Base-by-base conservation (phyloP, 1,284 basidiomycete genomes). In the Tilletiopsis washingtonensis region DNA sequence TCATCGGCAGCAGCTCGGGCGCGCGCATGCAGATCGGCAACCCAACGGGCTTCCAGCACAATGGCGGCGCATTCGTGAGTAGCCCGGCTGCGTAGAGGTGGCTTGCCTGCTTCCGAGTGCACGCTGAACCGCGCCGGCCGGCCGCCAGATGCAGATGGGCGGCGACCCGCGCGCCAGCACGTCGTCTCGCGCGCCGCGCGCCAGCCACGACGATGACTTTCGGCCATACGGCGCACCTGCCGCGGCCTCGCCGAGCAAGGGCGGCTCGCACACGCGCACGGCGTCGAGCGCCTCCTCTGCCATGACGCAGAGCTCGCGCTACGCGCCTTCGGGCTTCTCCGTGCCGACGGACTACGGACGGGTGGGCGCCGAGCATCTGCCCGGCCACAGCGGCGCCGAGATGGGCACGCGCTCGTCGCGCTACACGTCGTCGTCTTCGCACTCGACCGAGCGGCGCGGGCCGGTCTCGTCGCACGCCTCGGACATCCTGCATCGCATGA, bases 401-500 rank as follows among this genome's bases (percentile, higher is more conserved):
- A n/a, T n/a, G n/a, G n/a, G n/a, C n/a, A n/a, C n/a, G n/a, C n/a
- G n/a, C n/a, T n/a, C n/a, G n/a, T n/a, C n/a, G n/a, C n/a, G n/a
- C n/a, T n/a, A n/a, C n/a, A n/a, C n/a, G n/a, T n/a, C n/a, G n/a
- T n/a, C n/a, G n/a, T n/a, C n/a, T n/a, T n/a, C n/a, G n/a, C n/a
- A n/a, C n/a, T n/a, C n/a, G n/a, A n/a, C n/a, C n/a, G n/a, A n/a
- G n/a, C n/a, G n/a, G n/a, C 27, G 27, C 27, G 6, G 14, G 7
- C 6, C 27, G 14, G 27, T 6, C 27, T 29, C 25, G 14, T 6
- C 39, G 20, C 39, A 19, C 39, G 14, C 34, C n/a, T n/a, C n/a
- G 14, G 52, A 54, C 15, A 45, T 54, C 25, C 25, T 54, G 19
- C 54, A 52, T 39, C 46, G 49, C 37, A 54, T 54, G 52, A 54